A percentile compares a stretch with the other conserved stretches of the same genome.
Conservation (phyloP, 768 basidiomycete species). For the Lentinula lateritia region DNA sequence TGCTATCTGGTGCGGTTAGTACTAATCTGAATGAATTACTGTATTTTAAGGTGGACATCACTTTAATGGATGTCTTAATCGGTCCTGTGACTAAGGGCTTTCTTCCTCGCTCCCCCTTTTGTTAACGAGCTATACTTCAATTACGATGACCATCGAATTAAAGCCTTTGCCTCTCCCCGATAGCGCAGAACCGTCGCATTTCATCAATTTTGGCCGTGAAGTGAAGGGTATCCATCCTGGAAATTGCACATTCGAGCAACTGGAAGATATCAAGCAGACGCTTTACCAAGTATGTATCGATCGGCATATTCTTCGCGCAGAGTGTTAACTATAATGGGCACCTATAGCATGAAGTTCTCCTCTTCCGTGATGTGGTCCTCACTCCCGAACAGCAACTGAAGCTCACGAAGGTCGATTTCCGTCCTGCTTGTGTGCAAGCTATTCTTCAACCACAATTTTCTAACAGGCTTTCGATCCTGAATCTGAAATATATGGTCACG, state of each 20-base stretch:
- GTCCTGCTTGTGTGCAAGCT: neutral
- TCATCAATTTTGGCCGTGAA: slow-evolving; percentile 49
- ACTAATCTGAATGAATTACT: too few relatives aligned
- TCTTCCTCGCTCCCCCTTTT: too few relatives aligned
- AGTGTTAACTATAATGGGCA: neutral
- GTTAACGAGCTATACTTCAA: neutral
- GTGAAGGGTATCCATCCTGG: slow-evolving; percentile 54
- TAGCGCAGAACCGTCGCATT: slow-evolving; percentile 46
- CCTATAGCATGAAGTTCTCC: slow-evolving; percentile 44
- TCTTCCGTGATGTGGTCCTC: slow-evolving; percentile 49
- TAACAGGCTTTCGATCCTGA: slow-evolving; percentile 46
- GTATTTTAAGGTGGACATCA: too few relatives aligned
- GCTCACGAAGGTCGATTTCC: slow-evolving; percentile 39
- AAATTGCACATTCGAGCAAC: slow-evolving; percentile 37
- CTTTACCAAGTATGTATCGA: slow-evolving; percentile 49
- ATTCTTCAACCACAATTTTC: neutral
- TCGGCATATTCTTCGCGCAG: neutral
- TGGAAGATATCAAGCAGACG: slow-evolving; percentile 46
- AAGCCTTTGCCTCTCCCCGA: slow-evolving; percentile 47
- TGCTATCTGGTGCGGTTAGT: too few relatives aligned
- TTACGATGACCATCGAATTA: slow-evolving; percentile 40
- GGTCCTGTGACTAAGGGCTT: too few relatives aligned
- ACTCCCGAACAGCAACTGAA: slow-evolving; percentile 50
- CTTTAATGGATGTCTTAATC: too few relatives aligned
- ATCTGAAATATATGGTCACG: slow-evolving; percentile 45